phyloP scores from a whole-genome alignment of 352 stramenopile species.

The Phytophthora crassamura region DNA sequence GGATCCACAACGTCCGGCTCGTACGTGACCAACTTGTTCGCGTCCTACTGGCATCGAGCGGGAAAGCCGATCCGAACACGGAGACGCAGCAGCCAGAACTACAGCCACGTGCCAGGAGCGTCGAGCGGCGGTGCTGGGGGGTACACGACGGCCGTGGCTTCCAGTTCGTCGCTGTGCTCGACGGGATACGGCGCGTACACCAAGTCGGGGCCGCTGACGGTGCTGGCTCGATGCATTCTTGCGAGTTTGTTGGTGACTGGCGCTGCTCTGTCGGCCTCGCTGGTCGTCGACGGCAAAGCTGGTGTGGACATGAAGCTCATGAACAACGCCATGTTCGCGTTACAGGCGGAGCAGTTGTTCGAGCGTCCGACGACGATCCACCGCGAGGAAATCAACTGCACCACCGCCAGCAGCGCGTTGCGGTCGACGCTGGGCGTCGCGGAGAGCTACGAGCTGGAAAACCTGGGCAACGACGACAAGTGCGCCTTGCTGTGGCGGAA shows the following conservation, averaged over 20 bases:
- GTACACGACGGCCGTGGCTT: conserved; percentile 30
- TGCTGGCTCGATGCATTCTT: conserved; percentile 40
- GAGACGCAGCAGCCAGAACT: conserved; percentile 34
- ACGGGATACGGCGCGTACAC: conserved; percentile 33
- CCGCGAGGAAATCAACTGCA: conserved; percentile 73
- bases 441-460: conserved; percentile 52
- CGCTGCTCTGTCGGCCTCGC: conserved; percentile 49
- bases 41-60: conserved; percentile 46
- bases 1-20: conserved; percentile 11
- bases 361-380: conserved; percentile 41
- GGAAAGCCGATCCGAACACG: conserved; percentile 25
- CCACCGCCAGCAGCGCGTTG: conserved; percentile 50
- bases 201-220: conserved; percentile 37
- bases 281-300: conserved; percentile 50
- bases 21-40: conserved; percentile 52
- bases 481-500: conserved; percentile 74
- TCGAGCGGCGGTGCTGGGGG: conserved; percentile 29
- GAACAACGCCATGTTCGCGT: conserved; percentile 71
- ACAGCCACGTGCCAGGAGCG: conserved; percentile 26
- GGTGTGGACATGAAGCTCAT: conserved; percentile 78
- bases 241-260: conserved; percentile 37
- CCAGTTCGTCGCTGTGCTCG: conserved; percentile 32
- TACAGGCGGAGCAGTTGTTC: conserved; percentile 68
- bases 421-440: conserved; percentile 51
- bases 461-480: conserved; percentile 65